These are phyloP conservation scores for Geotrichum macrosporum DNA, from an alignment of 1,139 yeast genomes.

Conservation along the genomic window DNA sequence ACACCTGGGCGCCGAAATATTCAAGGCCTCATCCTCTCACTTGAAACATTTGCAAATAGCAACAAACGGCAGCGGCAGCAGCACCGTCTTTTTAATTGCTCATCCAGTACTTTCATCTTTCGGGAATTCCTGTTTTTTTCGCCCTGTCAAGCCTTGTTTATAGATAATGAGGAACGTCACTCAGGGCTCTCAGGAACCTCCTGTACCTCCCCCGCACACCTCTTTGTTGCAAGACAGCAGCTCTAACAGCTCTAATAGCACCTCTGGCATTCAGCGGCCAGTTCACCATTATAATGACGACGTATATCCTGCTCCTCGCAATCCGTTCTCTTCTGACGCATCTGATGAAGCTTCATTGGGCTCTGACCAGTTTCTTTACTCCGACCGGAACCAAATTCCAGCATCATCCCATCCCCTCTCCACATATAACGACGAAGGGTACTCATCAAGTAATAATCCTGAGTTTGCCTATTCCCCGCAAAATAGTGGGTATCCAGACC, in stretches of 20 bases:
- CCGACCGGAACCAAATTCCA: not conserved
- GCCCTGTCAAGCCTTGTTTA: no score
- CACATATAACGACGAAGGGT: conserved; percentile 17
- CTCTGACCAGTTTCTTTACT: conserved; percentile 19
- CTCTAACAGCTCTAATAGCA: not conserved
- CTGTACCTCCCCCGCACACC: not conserved
- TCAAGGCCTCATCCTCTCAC: no score
- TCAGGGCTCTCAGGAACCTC: not conserved
- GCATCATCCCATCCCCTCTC: conserved; percentile 3
- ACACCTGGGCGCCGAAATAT: no score
- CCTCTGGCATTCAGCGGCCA: not conserved
- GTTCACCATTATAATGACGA: not conserved
- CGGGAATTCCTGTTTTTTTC: no score
- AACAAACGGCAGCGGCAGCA: no score
- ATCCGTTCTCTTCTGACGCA: conserved; percentile 12
- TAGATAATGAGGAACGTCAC: no score
- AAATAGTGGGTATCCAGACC: conserved; percentile 9
- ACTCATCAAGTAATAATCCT: conserved; percentile 10
- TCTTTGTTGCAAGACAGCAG: no score
- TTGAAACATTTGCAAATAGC: no score
- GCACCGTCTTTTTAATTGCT: no score
- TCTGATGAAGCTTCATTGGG: conserved; percentile 19
- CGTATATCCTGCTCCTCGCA: conserved; percentile 4
- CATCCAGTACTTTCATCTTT: no score
- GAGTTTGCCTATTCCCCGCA: conserved; percentile 4